Base-by-base conservation (phyloP, 2,329 filamentous ascomycete genomes). In the Aspergillus tanneri region DNA sequence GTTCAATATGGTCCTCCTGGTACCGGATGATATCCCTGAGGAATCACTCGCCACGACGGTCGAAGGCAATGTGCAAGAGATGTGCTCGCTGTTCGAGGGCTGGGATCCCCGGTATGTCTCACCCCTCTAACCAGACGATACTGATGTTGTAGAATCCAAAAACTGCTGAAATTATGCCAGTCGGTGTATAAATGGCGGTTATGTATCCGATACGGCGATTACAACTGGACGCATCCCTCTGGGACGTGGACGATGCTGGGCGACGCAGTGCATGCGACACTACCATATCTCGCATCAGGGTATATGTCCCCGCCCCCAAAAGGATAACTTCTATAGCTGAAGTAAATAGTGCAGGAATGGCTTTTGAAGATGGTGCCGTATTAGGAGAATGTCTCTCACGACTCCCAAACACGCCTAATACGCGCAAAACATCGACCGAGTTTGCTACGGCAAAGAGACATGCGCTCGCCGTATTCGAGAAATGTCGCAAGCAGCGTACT, bases 211-310 rank as follows among this genome's bases (percentile, higher is more conserved):
- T 74, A 75, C 1, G 75, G 76, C 4, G 71, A 83, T 28, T 73
- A 75, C n/a, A 69, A 71, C 1, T 86, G 83, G 83, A 79, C 73
- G 0, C 77, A 85, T 53, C 65, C 75, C 0, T 77, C 73, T 0
- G 81, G 76, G 0, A 69, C 77, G 0, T 83, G 83, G 56, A 78
- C 79, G 0, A 74, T 86, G 58, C 70, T 86, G 0, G 83, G 84
- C 0, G 83, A 86, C 56, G 80, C 82, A 0, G 81, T 82, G 2
- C 82, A 86, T 52, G 82, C 83, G 1, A 85, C 81, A 0, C 69
- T 86, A 0, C 84, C 83, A 0, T 86, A 86, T 58, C 69, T 84
- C 0, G 80, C 80, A 2, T 74, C 69, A 5, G 76, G 66, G 64
- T 66, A 57, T 12, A 46, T 49, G 14, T 39, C 27, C n/a, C n/a